Conservation (phyloP, 1,139 yeast species). For the Pichia cactophila region DNA sequence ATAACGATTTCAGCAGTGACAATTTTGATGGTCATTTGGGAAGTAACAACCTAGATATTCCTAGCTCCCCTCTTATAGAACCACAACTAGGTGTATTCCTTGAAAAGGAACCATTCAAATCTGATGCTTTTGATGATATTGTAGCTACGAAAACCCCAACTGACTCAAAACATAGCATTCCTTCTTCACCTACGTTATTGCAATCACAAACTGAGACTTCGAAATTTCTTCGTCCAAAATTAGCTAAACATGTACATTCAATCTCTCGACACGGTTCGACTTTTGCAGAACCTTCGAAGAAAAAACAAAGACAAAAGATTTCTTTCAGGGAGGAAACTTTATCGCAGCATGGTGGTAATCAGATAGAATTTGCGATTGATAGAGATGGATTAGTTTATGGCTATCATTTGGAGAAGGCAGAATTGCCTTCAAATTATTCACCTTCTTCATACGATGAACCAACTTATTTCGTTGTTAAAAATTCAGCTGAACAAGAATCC, state of each 20-base stretch:
- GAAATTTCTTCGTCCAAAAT: slow-evolving; percentile 9
- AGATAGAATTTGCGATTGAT: slow-evolving; percentile 26
- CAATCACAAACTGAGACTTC: not conserved
- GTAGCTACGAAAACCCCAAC: slow-evolving; percentile 1
- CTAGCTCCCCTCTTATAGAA: slow-evolving; percentile 14
- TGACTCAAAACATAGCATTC: slow-evolving; percentile 3
- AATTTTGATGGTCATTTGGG: not conserved
- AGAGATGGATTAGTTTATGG: slow-evolving; percentile 29
- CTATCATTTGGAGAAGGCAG: slow-evolving; percentile 21
- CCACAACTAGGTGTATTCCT: slow-evolving; percentile 1
- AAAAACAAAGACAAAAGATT: slow-evolving; percentile 12
- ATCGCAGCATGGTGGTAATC: not conserved
- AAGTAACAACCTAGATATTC: slow-evolving; percentile 11
- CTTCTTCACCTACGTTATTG: slow-evolving; percentile 12
- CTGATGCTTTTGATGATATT: slow-evolving; percentile 13
- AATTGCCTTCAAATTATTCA: slow-evolving; percentile 22
- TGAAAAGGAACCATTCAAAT: slow-evolving; percentile 2
- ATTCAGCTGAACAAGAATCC: slow-evolving; percentile 10
- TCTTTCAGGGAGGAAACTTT: not conserved
- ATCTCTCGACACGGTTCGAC: slow-evolving; percentile 16
- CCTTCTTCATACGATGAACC: slow-evolving; percentile 27
- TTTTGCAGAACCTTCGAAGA: slow-evolving; percentile 14
- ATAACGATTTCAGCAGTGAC: slow-evolving; percentile 7
- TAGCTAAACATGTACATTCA: slow-evolving; percentile 11
- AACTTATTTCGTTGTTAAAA: slow-evolving; percentile 25